phyloP scores from a whole-genome alignment of 1,284 basidiomycete species.

The Earliella scabrosa region DNA sequence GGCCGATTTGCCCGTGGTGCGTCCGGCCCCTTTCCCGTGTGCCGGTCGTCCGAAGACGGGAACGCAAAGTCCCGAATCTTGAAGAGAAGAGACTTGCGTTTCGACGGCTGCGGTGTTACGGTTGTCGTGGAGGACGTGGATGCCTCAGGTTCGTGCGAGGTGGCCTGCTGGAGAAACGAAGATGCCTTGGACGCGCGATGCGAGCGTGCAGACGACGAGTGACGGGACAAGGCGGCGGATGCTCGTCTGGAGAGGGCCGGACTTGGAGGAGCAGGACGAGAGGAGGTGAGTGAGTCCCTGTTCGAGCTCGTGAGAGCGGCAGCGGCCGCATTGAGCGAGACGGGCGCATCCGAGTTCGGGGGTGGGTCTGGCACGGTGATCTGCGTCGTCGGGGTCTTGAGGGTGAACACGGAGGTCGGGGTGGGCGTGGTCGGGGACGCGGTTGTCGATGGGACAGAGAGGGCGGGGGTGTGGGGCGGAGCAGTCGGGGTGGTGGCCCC shows the following conservation, averaged over 20 bases:
- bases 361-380: slow-evolving; percentile 25
- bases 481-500: slow-evolving; percentile 30
- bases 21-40: slow-evolving; percentile 54
- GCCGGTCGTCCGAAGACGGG: slow-evolving; percentile 52
- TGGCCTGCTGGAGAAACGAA: slow-evolving; percentile 19
- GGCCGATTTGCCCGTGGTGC: slow-evolving; percentile 55
- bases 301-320: slow-evolving; percentile 21
- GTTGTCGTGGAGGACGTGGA: slow-evolving; percentile 30
- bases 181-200: slow-evolving; percentile 33
- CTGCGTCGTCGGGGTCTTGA: slow-evolving; percentile 27
- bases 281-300: slow-evolving; percentile 50
- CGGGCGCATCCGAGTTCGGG: slow-evolving; percentile 19
- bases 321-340: slow-evolving; percentile 22
- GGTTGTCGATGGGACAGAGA: slow-evolving; percentile 16
- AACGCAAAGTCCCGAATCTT: slow-evolving; percentile 71
- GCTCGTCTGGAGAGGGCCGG: slow-evolving; percentile 61
- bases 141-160: slow-evolving; percentile 26
- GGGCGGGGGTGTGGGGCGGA: slow-evolving; percentile 10
- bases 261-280: slow-evolving; percentile 68
- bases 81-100: slow-evolving; percentile 38
- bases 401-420: slow-evolving; percentile 22
- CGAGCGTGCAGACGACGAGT: slow-evolving; percentile 35
- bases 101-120: slow-evolving; percentile 23
- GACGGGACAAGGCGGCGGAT: slow-evolving; percentile 46
- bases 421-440: slow-evolving; percentile 32